These are phyloP conservation scores for Obelidium mucronatum DNA, from an alignment of 192 early-diverging fungal genomes.

Conservation along the genomic window DNA sequence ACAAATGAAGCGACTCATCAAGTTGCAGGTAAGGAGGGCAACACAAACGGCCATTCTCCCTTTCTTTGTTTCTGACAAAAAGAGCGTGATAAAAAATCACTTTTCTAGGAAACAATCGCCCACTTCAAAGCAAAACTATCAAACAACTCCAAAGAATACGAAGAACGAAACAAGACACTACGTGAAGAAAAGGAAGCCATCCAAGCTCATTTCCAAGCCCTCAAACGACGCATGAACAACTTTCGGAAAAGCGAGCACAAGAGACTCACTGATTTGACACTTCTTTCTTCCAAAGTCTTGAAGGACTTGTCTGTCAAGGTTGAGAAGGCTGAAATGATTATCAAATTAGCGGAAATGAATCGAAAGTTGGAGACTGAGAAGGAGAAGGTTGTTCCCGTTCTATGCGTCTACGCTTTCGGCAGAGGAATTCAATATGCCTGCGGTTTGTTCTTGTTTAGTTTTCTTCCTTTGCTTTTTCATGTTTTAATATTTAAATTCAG, in stretches of 20 bases:
- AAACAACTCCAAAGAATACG: constrained; percentile 57
- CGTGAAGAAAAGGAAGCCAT: constrained; percentile 64
- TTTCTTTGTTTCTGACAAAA: too few relatives aligned
- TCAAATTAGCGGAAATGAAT: constrained; percentile 71
- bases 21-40: constrained; percentile 67
- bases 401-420: constrained; percentile 26
- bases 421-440: constrained; percentile 16
- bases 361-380: constrained; percentile 67
- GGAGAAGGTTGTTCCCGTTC: constrained; percentile 62
- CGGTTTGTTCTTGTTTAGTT: not conserved
- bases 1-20: constrained; percentile 68
- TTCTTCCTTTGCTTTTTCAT: not conserved
- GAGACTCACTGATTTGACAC: constrained; percentile 57
- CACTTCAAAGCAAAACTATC: constrained; percentile 55
- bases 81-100: too few relatives aligned
- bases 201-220: constrained; percentile 60
- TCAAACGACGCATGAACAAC: constrained; percentile 63
- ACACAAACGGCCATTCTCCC: too few relatives aligned
- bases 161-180: constrained; percentile 55
- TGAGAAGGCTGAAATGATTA: constrained; percentile 65
- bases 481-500: constrained; percentile 2
- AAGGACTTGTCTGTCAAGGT: constrained; percentile 59
- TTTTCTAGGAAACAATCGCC: constrained; percentile 57
- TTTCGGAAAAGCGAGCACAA: constrained; percentile 60
- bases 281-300: constrained; percentile 53